These are phyloP conservation scores for Imleria badia DNA, from an alignment of 768 basidiomycete genomes.

Conservation along the genomic window DNA sequence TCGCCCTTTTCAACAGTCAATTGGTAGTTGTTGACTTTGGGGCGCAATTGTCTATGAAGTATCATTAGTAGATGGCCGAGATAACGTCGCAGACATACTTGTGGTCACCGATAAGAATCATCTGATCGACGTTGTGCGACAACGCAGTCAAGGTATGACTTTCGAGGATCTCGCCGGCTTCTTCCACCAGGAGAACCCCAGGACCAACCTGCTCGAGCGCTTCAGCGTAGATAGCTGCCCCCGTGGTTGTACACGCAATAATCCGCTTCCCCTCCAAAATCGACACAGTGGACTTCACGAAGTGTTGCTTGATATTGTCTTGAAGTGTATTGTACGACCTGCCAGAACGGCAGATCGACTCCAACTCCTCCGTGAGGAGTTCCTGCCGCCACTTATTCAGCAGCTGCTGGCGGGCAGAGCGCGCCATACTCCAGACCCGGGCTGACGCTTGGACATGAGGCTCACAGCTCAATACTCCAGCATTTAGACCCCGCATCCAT, in stretches of 20 bases:
- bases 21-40: constrained; percentile 63
- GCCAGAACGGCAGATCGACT: constrained; percentile 29
- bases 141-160: constrained; percentile 63
- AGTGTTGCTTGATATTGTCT: constrained; percentile 34
- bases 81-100: constrained; percentile 42
- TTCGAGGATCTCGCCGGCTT: constrained; percentile 72
- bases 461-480: constrained; percentile 40
- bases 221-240: constrained; percentile 56
- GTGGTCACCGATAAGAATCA: constrained; percentile 72
- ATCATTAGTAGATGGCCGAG: neutral
- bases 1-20: constrained; percentile 71
- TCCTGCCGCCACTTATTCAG: constrained; percentile 35
- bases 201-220: constrained; percentile 46
- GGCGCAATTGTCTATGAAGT: constrained; percentile 57
- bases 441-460: constrained; percentile 26
- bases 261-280: constrained; percentile 49
- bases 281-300: constrained; percentile 29
- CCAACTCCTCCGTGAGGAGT: constrained; percentile 33
- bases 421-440: constrained; percentile 41
- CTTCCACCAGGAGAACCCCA: constrained; percentile 60
- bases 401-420: constrained; percentile 26
- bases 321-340: constrained; percentile 38
- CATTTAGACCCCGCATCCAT: constrained; percentile 45
- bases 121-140: constrained; percentile 42
- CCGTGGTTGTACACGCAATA: constrained; percentile 70